These are phyloP conservation scores for Dictyostelium citrinum DNA, from an alignment of 78 protist genomes.

Conservation along the genomic window DNA sequence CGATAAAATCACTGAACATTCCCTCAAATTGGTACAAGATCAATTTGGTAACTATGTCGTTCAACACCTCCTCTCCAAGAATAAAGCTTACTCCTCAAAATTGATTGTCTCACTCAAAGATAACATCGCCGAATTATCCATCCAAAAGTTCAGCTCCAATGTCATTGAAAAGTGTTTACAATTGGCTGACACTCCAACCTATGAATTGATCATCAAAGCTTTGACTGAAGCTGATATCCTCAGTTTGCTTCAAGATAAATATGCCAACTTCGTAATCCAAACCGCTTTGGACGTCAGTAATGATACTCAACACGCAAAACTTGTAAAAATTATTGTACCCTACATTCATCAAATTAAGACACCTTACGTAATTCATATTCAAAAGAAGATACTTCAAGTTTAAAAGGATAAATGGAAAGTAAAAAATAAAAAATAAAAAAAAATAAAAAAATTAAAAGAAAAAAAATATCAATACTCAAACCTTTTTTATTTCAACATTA, in stretches of 20 bases:
- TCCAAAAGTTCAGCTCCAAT: slow-evolving; percentile 78
- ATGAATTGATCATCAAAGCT: slow-evolving; percentile 56
- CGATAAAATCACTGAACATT: slow-evolving; percentile 20
- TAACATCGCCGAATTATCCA: slow-evolving; percentile 68
- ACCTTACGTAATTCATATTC: slow-evolving; percentile 83
- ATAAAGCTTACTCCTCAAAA: slow-evolving; percentile 32
- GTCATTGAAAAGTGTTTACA: slow-evolving; percentile 82
- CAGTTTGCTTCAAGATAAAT: slow-evolving; percentile 91
- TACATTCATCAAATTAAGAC: slow-evolving; percentile 78
- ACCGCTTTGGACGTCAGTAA: slow-evolving; percentile 88
- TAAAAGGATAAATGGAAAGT: not conserved
- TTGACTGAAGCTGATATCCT: slow-evolving; percentile 63
- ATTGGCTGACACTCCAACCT: slow-evolving; percentile 52
- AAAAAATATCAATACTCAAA: not conserved
- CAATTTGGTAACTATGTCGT: slow-evolving; percentile 98
- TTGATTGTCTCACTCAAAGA: slow-evolving; percentile 55
- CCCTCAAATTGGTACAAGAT: slow-evolving; percentile 81
- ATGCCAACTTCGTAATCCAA: slow-evolving; percentile 97
- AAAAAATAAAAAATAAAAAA: not conserved
- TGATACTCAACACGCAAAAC: slow-evolving; percentile 72
- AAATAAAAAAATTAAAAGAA: not conserved
- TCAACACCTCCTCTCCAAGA: slow-evolving; percentile 91
- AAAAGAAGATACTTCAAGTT: slow-evolving; percentile 72
- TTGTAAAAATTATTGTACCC: slow-evolving; percentile 69
- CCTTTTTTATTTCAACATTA: not conserved